Evolutionary conservation across 495 filamentous ascomycete species (phyloP).

Genomic region (Polyplosphaeria fusca): DNA sequence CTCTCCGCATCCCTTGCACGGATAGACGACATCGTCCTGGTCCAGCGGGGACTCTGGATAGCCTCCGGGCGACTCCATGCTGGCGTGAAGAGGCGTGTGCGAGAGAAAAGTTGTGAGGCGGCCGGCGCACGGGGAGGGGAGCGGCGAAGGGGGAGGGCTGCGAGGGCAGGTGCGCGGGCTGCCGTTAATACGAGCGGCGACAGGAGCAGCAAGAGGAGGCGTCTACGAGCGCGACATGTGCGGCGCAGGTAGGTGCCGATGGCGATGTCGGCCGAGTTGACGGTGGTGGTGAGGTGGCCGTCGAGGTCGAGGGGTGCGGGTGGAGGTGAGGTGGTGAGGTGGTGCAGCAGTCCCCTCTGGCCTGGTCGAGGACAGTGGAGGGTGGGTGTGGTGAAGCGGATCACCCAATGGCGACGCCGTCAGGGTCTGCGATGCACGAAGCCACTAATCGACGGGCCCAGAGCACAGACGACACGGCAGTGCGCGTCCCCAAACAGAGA

Average conservation of each 20-base stretch:
- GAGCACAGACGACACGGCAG: neutral
- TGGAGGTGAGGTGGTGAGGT: neutral
- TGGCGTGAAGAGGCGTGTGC: neutral
- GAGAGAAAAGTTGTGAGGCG: neutral
- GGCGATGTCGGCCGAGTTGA: no score
- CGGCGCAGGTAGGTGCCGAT: neutral
- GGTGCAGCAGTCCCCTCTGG: neutral
- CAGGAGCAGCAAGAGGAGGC: neutral
- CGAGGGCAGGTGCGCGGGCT: neutral
- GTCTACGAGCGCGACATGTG: neutral
- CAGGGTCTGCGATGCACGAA: neutral
- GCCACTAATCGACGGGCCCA: neutral
- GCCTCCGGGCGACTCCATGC: conserved; percentile 59
- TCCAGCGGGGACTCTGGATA: conserved; percentile 82
- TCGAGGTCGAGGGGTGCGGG: neutral
- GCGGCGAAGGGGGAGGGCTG: neutral
- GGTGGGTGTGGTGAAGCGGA: neutral
- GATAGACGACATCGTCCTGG: conserved; percentile 79
- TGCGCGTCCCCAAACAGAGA: neutral
- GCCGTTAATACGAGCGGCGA: neutral
- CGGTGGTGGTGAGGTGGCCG: neutral
- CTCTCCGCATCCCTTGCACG: conserved; percentile 97
- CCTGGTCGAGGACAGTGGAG: neutral
- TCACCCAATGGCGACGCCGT: neutral
- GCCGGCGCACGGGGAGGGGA: neutral